These are phyloP conservation scores for Ambrosiella cleistominuta DNA, from an alignment of 2,329 filamentous ascomycete genomes.

Conservation along the genomic window DNA sequence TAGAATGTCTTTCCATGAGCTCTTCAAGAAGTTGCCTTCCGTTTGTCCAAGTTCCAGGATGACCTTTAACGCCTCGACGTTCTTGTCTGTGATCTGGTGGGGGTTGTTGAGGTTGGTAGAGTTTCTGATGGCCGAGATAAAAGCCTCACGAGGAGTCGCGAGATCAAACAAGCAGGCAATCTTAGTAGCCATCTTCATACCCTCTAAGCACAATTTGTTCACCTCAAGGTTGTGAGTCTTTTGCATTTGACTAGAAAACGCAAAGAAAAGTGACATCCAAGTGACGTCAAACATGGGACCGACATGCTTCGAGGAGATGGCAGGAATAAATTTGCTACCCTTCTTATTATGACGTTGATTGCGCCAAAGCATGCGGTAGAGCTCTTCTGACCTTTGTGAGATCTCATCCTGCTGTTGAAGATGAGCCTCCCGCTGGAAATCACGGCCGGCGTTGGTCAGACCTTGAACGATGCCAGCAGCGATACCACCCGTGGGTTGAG, in stretches of 20 bases:
- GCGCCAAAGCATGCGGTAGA: constrained; percentile 85
- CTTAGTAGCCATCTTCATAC: constrained; percentile 81
- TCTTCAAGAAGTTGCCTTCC: constrained; percentile 74
- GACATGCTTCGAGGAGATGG: constrained; percentile 84
- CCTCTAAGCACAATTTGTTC: constrained; percentile 82
- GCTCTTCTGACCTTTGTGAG: constrained; percentile 50
- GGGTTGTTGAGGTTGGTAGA: constrained; percentile 93
- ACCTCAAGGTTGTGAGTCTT: constrained; percentile 85
- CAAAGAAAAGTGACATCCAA: constrained; percentile 98
- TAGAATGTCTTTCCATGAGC: constrained; percentile 89
- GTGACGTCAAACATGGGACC: constrained; percentile 98
- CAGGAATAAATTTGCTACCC: constrained; percentile 65
- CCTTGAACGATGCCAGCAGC: constrained; percentile 75
- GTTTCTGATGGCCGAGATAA: constrained; percentile 80
- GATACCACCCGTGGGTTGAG: constrained; percentile 47
- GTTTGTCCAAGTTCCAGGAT: constrained; percentile 82
- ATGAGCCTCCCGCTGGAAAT: constrained; percentile 82
- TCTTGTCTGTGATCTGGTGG: constrained; percentile 87
- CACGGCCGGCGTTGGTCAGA: constrained; percentile 77
- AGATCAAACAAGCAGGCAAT: constrained; percentile 89
- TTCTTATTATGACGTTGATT: constrained; percentile 72
- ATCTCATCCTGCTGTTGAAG: constrained; percentile 94
- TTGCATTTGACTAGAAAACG: constrained; percentile 81
- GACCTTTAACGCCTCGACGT: constrained; percentile 83
- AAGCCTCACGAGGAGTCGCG: constrained; percentile 83